Evolutionary conservation across 2,329 filamentous ascomycete genomes (phyloP).

Genomic region (Spiromastix sp.): DNA sequence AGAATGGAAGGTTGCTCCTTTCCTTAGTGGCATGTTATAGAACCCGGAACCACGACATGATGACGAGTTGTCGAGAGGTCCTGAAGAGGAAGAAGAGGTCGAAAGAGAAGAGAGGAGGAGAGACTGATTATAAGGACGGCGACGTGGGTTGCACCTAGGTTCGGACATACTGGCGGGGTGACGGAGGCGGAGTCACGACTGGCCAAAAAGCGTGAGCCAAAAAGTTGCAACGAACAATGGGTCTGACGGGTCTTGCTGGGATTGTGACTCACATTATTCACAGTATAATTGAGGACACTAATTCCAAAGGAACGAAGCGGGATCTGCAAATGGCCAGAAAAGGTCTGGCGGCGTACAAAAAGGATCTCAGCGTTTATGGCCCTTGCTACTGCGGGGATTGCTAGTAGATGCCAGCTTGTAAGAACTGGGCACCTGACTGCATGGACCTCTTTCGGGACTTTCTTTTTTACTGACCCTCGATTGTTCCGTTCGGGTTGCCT

Average conservation of each 20-base stretch:
- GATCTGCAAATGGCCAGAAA: constrained; percentile 4
- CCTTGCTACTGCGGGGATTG: background rate
- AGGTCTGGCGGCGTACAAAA: background rate
- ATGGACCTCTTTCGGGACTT: background rate
- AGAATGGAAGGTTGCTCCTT: constrained; percentile 55
- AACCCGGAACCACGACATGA: constrained; percentile 15
- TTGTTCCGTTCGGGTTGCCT: too few species aligned
- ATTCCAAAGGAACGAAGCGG: constrained; percentile 1
- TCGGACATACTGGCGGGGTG: constrained; percentile 22
- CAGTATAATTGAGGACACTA: constrained; percentile 1
- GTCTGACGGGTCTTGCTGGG: background rate
- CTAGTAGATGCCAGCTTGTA: too few species aligned
- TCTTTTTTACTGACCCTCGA: constrained; percentile 3
- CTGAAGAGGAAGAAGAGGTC: constrained; percentile 16
- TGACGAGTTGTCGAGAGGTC: constrained; percentile 10
- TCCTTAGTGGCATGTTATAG: constrained; percentile 50
- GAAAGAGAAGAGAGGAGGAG: constrained; percentile 18
- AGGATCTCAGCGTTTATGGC: constrained; percentile 1
- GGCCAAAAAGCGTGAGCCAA: constrained; percentile 1
- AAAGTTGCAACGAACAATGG: background rate
- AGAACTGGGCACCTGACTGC: constrained; percentile 3
- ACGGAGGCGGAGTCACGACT: constrained; percentile 1
- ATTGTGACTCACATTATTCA: constrained; percentile 1
- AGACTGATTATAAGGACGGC: constrained; percentile 25
- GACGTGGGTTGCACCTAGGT: constrained; percentile 23